phyloP scores from a whole-genome alignment of 108 stramenopile genomes.

The Skeletonema tropicum region DNA sequence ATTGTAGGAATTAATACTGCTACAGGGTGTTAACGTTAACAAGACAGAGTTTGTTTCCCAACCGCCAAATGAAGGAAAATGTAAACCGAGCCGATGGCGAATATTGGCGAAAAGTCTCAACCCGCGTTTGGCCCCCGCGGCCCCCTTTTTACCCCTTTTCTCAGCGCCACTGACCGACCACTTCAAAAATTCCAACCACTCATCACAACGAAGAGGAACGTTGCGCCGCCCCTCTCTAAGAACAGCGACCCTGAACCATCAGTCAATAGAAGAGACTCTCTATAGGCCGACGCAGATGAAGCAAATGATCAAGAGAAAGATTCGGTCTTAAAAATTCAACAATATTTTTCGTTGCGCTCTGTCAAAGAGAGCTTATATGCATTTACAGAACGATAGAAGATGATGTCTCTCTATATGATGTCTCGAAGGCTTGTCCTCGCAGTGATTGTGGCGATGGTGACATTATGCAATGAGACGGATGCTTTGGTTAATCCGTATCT shows the following conservation, averaged over 20 bases:
- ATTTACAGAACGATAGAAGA: not conserved
- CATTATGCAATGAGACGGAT: not conserved
- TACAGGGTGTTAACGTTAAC: too few species aligned
- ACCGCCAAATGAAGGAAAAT: too few species aligned
- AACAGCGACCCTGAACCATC: not conserved
- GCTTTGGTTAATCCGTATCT: slow-evolving; percentile 1
- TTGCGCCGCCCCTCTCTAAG: not conserved
- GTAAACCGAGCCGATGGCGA: too few species aligned
- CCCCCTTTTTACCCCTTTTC: too few species aligned
- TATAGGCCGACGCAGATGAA: not conserved
- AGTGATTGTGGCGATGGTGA: not conserved
- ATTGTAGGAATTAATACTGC: too few species aligned
- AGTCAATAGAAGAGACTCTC: not conserved
- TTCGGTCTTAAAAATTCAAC: not conserved
- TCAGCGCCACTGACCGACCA: too few species aligned
- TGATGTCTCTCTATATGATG: slow-evolving; percentile 11
- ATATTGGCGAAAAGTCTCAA: too few species aligned
- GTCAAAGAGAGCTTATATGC: not conserved
- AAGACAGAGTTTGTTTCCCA: too few species aligned
- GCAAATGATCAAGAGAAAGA: not conserved
- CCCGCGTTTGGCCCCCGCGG: too few species aligned
- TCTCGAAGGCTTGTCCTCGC: not conserved
- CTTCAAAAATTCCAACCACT: too few species aligned
- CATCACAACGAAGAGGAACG: not conserved
- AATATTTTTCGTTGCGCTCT: not conserved